A percentile compares a stretch with the other conserved stretches of the same genome.
phyloP scores from a whole-genome alignment of 169 alveolate genomes.

The Theileria parva region DNA sequence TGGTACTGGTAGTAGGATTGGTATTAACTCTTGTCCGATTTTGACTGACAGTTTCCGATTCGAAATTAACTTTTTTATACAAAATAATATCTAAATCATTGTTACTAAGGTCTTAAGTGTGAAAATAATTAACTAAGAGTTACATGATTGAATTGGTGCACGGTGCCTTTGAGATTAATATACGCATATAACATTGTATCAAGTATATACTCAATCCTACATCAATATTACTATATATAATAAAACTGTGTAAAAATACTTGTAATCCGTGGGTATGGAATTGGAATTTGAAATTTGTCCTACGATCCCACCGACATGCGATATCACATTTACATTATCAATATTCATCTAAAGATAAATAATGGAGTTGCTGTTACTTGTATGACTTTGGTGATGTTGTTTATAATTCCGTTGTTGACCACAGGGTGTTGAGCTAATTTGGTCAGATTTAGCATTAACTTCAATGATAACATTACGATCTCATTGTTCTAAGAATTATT shows the following conservation, averaged over 20 bases:
- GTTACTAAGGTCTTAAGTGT: neutral
- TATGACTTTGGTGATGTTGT: no score
- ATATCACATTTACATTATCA: conserved; percentile 30
- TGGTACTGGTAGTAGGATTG: conserved; percentile 24
- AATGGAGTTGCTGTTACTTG: no score
- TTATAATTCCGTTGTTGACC: no score
- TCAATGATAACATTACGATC: conserved; percentile 36
- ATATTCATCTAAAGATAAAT: neutral
- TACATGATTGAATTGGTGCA: conserved; percentile 33
- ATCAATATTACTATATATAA: no score
- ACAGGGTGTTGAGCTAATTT: conserved; percentile 12
- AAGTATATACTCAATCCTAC: conserved; percentile 43
- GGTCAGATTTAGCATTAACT: conserved; percentile 61
- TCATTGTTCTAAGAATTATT: conserved; percentile 36
- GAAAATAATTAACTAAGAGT: no score
- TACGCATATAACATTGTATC: conserved; percentile 46
- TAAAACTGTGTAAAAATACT: no score
- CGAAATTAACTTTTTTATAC: conserved; percentile 38
- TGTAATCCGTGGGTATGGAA: conserved; percentile 23
- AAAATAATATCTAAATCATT: conserved; percentile 36
- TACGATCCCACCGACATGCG: conserved; percentile 47
- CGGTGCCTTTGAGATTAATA: conserved; percentile 1
- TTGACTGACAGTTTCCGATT: conserved; percentile 26
- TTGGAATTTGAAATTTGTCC: conserved; percentile 58
- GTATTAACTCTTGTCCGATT: conserved; percentile 44